Conservation (phyloP, 495 filamentous ascomycete species). For the Penicillium dipodomyicola region DNA sequence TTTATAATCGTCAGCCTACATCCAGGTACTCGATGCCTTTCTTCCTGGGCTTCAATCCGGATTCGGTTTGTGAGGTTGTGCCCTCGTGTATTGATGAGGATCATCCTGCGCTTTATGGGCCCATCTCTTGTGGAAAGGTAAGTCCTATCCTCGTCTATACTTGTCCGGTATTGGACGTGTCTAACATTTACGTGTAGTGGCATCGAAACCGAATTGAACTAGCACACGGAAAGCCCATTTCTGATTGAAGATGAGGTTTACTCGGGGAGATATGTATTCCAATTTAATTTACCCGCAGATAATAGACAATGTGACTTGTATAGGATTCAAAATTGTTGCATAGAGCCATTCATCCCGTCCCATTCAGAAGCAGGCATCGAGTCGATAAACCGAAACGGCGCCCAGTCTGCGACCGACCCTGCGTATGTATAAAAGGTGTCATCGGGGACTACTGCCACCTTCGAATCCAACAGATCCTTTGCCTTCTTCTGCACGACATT, state of each 20-base stretch:
- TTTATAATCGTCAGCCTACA: constrained; percentile 47
- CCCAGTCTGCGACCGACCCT: constrained; percentile 8
- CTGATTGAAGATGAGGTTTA: not conserved
- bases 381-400: constrained; percentile 14
- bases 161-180: not conserved
- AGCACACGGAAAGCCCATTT: constrained; percentile 35
- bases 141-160: not conserved
- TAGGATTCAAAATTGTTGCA: constrained; percentile 3
- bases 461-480: constrained; percentile 6
- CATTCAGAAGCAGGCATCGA: constrained; percentile 9
- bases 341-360: constrained; percentile 6
- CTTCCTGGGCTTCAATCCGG: constrained; percentile 53
- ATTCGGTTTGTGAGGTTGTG: constrained; percentile 46
- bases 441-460: not conserved
- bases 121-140: constrained; percentile 55
- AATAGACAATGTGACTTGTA: not conserved
- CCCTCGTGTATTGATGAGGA: constrained; percentile 52
- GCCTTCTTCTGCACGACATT: constrained; percentile 12
- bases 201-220: constrained; percentile 42
- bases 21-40: constrained; percentile 59
- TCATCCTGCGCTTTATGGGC: constrained; percentile 55
- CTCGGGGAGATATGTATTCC: not conserved
- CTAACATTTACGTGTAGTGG: constrained; percentile 24
- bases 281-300: not conserved
- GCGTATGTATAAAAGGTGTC: constrained; percentile 8